Base-by-base conservation (phyloP, 2,329 filamentous ascomycete genomes). In the Epichloe hybrida region DNA sequence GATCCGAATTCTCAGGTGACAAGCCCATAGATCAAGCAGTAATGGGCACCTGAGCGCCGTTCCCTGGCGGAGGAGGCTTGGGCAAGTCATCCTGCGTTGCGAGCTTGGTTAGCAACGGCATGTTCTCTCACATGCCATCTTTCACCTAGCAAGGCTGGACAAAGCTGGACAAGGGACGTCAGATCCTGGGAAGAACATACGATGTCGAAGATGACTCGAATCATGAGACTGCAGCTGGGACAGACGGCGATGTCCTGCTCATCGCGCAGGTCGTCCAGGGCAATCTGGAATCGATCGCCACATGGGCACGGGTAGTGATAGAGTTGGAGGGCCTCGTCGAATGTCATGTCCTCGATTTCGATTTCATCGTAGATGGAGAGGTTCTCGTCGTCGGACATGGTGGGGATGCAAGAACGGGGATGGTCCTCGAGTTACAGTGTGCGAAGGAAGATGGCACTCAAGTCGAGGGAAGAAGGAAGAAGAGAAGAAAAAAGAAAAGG, bases 291-390 rank as follows among this genome's bases (percentile, higher is more conserved):
- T 53, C 87, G 81, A 71, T 98, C 93, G 72, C 93, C 93, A 69
- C 93, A 98, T 1, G 93, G 93, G 66, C 93, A 98, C 13, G 93
- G 93, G 67, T 95, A 95, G 70, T 91, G 86, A 72, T 95, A 98
- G 59, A 95, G 84, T 66, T 95, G 84, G 40, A 89, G 77, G 4
- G 76, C 75, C 45, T 81, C 72, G 68, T 96, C 89, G 66, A 80
- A 96, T 62, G 86, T 93, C 89, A 96, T 95, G 70, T 98, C 93
- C 68, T 97, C 91, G 72, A 97, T 96, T 67, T 97, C 91, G 69
- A 97, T 91, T 69, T 96, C 91, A 64, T 97, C 91, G 74, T 96
- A 97, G 66, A 95, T 87, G 58, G 84, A 81, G 52, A 84, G 68
- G 36, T 72, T 71, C 49, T 79, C 75, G 56, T 84, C 78, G 64